A percentile compares a stretch with the other conserved stretches of the same genome.
Evolutionary conservation across 1,284 basidiomycete genomes (phyloP).

Genomic region (Calocybe gambosa): DNA sequence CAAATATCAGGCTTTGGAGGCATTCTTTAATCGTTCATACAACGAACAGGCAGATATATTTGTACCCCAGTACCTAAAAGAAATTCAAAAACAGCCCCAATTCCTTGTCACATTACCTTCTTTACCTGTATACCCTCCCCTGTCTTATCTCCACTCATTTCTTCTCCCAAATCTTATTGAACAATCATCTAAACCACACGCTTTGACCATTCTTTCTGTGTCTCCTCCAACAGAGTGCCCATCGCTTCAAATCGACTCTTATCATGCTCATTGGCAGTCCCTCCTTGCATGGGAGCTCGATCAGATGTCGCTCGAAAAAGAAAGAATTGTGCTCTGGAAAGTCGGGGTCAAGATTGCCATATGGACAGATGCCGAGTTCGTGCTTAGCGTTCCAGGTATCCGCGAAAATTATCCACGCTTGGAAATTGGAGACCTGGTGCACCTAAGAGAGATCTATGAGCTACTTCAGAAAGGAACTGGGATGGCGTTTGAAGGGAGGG

Average conservation of each 20-base stretch:
- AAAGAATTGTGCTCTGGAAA: conserved; percentile 35
- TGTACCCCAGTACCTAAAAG: conserved; percentile 38
- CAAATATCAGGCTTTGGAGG: background rate
- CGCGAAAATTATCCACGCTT: conserved; percentile 37
- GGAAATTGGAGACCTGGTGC: conserved; percentile 37
- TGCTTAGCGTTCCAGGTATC: conserved; percentile 33
- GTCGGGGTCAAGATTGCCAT: conserved; percentile 25
- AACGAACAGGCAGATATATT: conserved; percentile 34
- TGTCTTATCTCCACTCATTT: conserved; percentile 30
- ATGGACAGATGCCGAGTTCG: conserved; percentile 33
- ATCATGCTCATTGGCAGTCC: conserved; percentile 33
- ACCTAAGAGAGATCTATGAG: conserved; percentile 35
- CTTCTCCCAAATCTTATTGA: conserved; percentile 25
- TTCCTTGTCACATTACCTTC: conserved; percentile 33
- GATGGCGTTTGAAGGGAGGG: conserved; percentile 32
- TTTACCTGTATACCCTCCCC: conserved; percentile 32
- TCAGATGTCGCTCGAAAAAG: conserved; percentile 30
- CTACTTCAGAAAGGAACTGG: conserved; percentile 26
- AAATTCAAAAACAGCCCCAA: conserved; percentile 39
- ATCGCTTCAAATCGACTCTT: conserved; percentile 25
- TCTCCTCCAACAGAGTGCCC: conserved; percentile 24
- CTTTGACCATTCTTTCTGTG: conserved; percentile 24
- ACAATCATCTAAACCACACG: conserved; percentile 18
- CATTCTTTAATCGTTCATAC: background rate
- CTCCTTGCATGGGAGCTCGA: conserved; percentile 40